Evolutionary conservation across 2,329 filamentous ascomycete genomes (phyloP).

Genomic region (Hypocreales sp.): DNA sequence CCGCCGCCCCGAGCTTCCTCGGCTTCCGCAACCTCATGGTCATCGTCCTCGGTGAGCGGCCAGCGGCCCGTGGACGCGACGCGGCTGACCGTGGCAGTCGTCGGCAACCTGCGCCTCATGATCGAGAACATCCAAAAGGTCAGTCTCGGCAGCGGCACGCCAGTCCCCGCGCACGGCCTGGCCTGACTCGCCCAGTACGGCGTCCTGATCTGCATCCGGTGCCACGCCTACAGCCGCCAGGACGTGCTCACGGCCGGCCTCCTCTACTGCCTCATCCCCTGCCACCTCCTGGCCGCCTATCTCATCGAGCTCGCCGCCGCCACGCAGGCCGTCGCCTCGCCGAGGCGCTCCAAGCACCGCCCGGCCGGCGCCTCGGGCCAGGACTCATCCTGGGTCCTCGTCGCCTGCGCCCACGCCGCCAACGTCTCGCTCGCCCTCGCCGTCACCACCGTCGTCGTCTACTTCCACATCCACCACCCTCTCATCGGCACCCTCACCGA

Average conservation of each 20-base stretch:
- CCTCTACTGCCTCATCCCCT: constrained; percentile 78
- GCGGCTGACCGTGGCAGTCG: constrained; percentile 38
- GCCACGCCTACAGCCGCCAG: constrained; percentile 70
- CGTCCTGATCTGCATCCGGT: constrained; percentile 79
- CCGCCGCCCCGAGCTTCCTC: constrained; percentile 64
- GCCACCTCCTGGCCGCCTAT: constrained; percentile 81
- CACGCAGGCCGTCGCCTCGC: constrained; percentile 55
- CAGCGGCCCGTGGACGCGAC: not conserved
- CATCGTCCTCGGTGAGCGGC: constrained; percentile 58
- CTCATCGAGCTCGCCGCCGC: constrained; percentile 77
- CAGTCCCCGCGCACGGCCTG: no score
- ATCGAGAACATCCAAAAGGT: constrained; percentile 96
- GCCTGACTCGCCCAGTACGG: no score
- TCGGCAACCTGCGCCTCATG: constrained; percentile 84
- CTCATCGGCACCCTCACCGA: constrained; percentile 85
- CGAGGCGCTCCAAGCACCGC: constrained; percentile 37
- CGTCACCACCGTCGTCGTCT: constrained; percentile 73
- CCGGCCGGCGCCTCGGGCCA: constrained; percentile 34
- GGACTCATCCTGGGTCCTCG: constrained; percentile 60
- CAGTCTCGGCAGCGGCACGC: constrained; percentile 6
- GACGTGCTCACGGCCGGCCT: constrained; percentile 62
- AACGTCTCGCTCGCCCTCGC: constrained; percentile 73
- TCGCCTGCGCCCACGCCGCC: constrained; percentile 65
- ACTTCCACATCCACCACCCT: constrained; percentile 83
- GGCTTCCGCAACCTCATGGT: constrained; percentile 96